Evolutionary conservation across 2,329 filamentous ascomycete genomes (phyloP).

Genomic region (Fusarium sacchari): DNA sequence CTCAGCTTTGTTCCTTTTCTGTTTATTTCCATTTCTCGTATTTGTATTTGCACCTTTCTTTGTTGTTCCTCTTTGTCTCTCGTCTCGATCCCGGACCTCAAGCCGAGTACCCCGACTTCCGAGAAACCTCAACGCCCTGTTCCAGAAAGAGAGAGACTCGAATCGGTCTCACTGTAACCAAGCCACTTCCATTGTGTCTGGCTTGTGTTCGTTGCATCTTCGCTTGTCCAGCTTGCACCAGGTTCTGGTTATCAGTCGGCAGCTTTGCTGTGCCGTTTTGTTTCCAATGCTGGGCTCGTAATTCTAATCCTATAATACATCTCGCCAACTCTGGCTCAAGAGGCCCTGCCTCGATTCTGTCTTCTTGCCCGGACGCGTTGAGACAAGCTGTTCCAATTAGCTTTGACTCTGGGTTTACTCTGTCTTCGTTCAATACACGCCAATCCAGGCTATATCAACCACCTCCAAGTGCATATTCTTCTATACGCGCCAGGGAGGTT

Average conservation of each 20-base stretch:
- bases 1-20: slow-evolving; percentile 3
- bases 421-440: slow-evolving; percentile 7
- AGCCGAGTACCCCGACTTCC: slow-evolving; percentile 21
- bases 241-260: slow-evolving; percentile 35
- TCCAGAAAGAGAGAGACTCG: slow-evolving; percentile 26
- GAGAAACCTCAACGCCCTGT: slow-evolving; percentile 20
- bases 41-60: slow-evolving; percentile 10
- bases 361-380: slow-evolving; percentile 19
- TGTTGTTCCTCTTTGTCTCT: slow-evolving; percentile 21
- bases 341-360: slow-evolving; percentile 18
- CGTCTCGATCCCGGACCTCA: slow-evolving; percentile 4
- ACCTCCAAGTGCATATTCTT: slow-evolving; percentile 1
- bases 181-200: slow-evolving; percentile 31
- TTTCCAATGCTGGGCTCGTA: slow-evolving; percentile 43
- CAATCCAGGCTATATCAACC: slow-evolving; percentile 18
- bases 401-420: background rate
- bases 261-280: slow-evolving; percentile 35
- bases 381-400: slow-evolving; percentile 35
- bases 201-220: slow-evolving; percentile 26
- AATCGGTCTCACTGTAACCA: slow-evolving; percentile 30
- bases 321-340: slow-evolving; percentile 26
- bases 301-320: slow-evolving; percentile 47
- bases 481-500: background rate
- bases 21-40: slow-evolving; percentile 17
- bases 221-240: slow-evolving; percentile 28